Conservation (phyloP, 345 rosid species). For the Tarenaya hassleriana region DNA sequence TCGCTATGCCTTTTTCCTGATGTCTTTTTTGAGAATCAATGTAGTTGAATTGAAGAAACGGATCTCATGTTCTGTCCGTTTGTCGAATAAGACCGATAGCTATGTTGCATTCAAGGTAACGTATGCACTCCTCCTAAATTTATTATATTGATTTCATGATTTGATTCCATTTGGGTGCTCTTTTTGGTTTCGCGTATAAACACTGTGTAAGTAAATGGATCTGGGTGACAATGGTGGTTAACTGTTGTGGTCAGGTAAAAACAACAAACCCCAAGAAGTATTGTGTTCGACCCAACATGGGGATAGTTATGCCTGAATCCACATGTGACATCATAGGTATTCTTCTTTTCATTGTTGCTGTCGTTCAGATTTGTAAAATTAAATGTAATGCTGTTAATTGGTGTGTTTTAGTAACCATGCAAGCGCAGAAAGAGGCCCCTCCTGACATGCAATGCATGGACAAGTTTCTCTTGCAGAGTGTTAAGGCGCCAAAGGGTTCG, state of each 20-base stretch:
- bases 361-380: no score
- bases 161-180: constrained; percentile 1
- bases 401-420: constrained; percentile 61
- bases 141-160: not conserved
- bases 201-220: no score
- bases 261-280: constrained; percentile 82
- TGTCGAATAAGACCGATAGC: constrained; percentile 57
- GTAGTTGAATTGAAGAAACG: constrained; percentile 83
- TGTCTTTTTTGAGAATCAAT: not conserved
- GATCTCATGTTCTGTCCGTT: constrained; percentile 74
- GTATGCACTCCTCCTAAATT: not conserved
- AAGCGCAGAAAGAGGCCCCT: constrained; percentile 78
- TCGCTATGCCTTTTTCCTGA: constrained; percentile 7
- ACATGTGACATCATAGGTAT: constrained; percentile 61
- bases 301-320: constrained; percentile 63
- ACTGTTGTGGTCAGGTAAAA: constrained; percentile 49
- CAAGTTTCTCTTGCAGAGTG: constrained; percentile 79
- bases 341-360: not conserved
- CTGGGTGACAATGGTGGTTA: no score
- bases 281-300: constrained; percentile 76
- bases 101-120: constrained; percentile 76
- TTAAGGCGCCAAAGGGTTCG: constrained; percentile 40
- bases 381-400: no score
- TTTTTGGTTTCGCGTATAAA: no score
- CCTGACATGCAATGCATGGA: constrained; percentile 74